Evolutionary conservation across 2,329 filamentous ascomycete genomes (phyloP), one percentile per base, ranked within the genome.

Genomic region (Aspergillus hortae): DNA sequence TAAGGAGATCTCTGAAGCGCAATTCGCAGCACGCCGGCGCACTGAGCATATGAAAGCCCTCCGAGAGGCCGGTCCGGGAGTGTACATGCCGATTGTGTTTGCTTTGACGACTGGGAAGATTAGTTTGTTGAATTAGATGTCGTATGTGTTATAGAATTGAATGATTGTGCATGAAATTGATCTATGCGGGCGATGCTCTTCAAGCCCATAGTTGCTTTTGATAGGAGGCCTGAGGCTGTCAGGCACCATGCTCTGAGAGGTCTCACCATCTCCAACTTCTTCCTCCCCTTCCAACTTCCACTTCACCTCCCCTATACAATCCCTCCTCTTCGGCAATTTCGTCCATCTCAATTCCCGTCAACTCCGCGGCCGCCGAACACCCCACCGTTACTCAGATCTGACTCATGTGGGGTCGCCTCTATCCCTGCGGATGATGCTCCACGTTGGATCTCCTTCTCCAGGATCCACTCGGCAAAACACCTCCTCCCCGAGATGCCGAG

Each of bases 21-120:
- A 69, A 33, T 67, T 71, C 55, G 66, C 66, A 17, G 56, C 55
- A 33, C 63, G 71, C 48, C 64, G 72, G 47, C 62, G 71, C 41
- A 59, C 64, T 19, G 54, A 60, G 48, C 64, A 69, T 50, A 58
- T 69, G 14, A 58, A 66, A 32, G 47, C 58, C 15, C 61, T 73
- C 23, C 59, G 60, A 41, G 60, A 66, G 36, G 66, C 67, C 45
- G 66, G 67, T 1, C 53, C 55, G 14, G 54, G 51, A 15, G 62
- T 64, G 15, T 66, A 71, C 53, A 59, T 66, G 50, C 66, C 60
- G 4, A 66, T 69, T 46, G 55, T 64, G 38, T 65, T 56, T 47
- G 65, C 59, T 15, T 61, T 73, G 51, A 69, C 68, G 7, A 70
- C 67, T 14, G 75, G 74, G 4, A 71, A 69, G 43, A 73, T 77